A percentile compares a stretch with the other conserved stretches of the same genome.
Evolutionary conservation across 192 early-diverging fungal species (phyloP).

Genomic region (Podila verticillata): DNA sequence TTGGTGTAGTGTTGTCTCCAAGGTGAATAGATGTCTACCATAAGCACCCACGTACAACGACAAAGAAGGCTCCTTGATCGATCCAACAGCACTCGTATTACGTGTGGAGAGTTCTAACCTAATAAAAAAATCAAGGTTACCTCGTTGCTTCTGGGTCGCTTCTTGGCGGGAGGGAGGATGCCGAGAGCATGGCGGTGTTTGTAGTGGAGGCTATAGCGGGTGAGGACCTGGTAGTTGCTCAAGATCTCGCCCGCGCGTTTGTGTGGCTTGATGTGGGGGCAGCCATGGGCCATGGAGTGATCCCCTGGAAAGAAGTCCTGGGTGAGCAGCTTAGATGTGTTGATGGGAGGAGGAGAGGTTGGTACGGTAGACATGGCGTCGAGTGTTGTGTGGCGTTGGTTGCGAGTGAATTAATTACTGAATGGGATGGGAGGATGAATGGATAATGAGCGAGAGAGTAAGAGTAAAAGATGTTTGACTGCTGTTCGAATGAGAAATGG

Average conservation of each 20-base stretch:
- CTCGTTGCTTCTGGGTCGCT: conserved; percentile 24
- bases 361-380: conserved; percentile 10
- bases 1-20: too few relatives aligned
- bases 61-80: background rate
- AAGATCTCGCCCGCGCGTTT: conserved; percentile 41
- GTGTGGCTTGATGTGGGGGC: conserved; percentile 32
- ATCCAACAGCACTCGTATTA: background rate
- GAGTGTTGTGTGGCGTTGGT: background rate
- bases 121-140: too few relatives aligned
- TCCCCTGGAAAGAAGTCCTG: conserved; percentile 52
- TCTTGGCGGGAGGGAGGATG: conserved; percentile 32
- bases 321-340: conserved; percentile 35
- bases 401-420: background rate
- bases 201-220: conserved; percentile 45
- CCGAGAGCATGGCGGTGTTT: conserved; percentile 47
- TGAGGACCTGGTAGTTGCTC: conserved; percentile 39
- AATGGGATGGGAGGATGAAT: background rate
- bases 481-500: too few relatives aligned
- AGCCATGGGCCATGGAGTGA: conserved; percentile 36
- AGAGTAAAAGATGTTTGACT: background rate
- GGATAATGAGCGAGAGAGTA: background rate
- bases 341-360: conserved; percentile 22
- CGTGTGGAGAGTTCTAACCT: background rate
- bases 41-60: too few relatives aligned
- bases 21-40: too few relatives aligned